These are phyloP conservation scores for Dactylellina drechsleri DNA, from an alignment of 2,329 filamentous ascomycete species.

Conservation along the genomic window DNA sequence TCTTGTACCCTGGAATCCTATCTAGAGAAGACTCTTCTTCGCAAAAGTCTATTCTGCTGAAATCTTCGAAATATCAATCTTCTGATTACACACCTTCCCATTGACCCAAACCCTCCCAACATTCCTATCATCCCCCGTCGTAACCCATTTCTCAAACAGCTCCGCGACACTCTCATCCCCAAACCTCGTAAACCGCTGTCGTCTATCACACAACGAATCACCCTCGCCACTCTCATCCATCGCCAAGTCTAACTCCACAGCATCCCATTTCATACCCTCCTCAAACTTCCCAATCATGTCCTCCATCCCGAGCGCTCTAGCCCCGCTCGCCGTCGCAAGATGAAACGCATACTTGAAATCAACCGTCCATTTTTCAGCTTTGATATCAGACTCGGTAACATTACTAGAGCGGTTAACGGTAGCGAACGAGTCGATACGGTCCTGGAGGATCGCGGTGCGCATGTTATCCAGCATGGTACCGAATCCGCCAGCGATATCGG, in stretches of 20 bases:
- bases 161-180: conserved; percentile 45
- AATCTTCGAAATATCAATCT: background rate
- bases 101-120: conserved; percentile 56
- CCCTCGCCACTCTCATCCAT: conserved; percentile 18
- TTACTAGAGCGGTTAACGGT: conserved; percentile 20
- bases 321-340: conserved; percentile 56
- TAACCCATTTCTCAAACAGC: conserved; percentile 55
- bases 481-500: conserved; percentile 57
- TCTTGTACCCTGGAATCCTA: background rate
- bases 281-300: conserved; percentile 56
- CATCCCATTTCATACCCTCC: conserved; percentile 55
- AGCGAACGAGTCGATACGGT: conserved; percentile 56
- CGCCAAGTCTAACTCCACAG: conserved; percentile 5
- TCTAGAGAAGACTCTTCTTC: background rate
- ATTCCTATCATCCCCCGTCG: conserved; percentile 53
- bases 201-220: conserved; percentile 22
- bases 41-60: no score
- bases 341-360: conserved; percentile 57
- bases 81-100: conserved; percentile 28
- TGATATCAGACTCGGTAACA: background rate
- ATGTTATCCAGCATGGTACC: conserved; percentile 56
- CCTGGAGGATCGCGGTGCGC: conserved; percentile 56
- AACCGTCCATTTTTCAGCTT: conserved; percentile 48
- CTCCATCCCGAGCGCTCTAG: conserved; percentile 55
- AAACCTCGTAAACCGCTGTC: conserved; percentile 40